These are phyloP conservation scores for Pyronema domesticum DNA, from an alignment of 495 filamentous ascomycete species.

Conservation along the genomic window DNA sequence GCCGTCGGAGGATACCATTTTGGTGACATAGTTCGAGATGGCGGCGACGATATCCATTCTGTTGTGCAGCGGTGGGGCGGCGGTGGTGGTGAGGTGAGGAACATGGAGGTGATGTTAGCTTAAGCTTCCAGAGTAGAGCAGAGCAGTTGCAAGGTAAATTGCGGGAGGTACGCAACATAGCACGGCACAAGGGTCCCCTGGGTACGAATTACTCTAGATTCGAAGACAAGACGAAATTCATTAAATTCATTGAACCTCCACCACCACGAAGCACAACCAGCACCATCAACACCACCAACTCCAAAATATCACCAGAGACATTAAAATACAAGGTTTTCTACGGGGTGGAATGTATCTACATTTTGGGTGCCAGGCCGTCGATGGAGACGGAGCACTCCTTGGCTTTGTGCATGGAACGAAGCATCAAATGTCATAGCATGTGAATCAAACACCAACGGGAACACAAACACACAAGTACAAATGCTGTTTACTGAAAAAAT, in stretches of 20 bases:
- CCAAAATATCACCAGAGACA: not conserved
- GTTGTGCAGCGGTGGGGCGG: not conserved
- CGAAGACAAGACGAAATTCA: not conserved
- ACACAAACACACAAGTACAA: not conserved
- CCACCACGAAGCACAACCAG: not conserved
- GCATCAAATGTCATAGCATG: not conserved
- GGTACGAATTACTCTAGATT: not conserved
- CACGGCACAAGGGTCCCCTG: not conserved
- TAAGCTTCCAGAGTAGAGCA: not conserved
- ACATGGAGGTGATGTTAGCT: not conserved
- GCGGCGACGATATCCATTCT: conserved; percentile 83
- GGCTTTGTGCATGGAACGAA: not conserved
- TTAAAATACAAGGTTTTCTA: not conserved
- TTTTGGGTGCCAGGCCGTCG: not conserved
- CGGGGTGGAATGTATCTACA: no score
- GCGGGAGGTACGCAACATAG: not conserved
- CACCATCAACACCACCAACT: not conserved
- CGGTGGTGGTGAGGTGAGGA: not conserved
- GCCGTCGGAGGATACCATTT: conserved; percentile 56
- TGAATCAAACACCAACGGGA: not conserved
- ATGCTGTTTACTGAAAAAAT: not conserved
- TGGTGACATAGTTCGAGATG: conserved; percentile 86
- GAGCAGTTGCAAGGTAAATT: no score
- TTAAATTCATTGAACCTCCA: not conserved
- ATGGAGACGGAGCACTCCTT: not conserved